phyloP scores from a whole-genome alignment of 1,139 yeast genomes.

The Pichia sp. region DNA sequence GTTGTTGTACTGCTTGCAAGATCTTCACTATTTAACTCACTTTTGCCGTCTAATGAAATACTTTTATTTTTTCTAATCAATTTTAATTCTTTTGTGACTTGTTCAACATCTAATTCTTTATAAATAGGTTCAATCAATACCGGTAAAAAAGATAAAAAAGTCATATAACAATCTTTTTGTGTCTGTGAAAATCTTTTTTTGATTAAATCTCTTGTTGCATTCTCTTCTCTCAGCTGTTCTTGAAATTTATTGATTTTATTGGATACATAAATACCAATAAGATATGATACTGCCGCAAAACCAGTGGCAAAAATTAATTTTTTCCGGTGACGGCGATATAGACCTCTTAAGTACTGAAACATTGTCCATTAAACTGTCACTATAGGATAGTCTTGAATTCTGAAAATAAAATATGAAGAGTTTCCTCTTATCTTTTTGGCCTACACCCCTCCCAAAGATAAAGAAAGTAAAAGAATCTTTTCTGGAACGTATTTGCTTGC shows the following conservation, averaged over 20 bases:
- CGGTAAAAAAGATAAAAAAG: conserved; percentile 78
- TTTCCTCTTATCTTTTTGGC: too few relatives aligned
- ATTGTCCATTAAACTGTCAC: conserved; percentile 25
- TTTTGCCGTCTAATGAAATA: conserved; percentile 4
- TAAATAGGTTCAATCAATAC: conserved; percentile 63
- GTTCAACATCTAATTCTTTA: conserved; percentile 63
- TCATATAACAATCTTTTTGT: conserved; percentile 82
- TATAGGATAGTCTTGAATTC: too few relatives aligned
- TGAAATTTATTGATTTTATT: conserved; percentile 60
- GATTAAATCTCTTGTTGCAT: conserved; percentile 73
- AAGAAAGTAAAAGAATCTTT: not conserved
- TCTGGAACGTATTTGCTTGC: not conserved
- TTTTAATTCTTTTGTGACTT: conserved; percentile 60
- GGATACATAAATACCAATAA: conserved; percentile 53
- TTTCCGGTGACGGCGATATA: conserved; percentile 56
- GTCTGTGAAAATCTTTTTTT: conserved; percentile 77
- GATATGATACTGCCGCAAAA: conserved; percentile 50
- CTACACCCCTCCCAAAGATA: not conserved
- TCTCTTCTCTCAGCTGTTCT: conserved; percentile 63
- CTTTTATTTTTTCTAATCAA: conserved; percentile 12
- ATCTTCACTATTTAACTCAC: conserved; percentile 27
- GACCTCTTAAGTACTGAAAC: conserved; percentile 45
- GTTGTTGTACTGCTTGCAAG: conserved; percentile 20
- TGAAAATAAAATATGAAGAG: too few relatives aligned
- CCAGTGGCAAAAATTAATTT: conserved; percentile 55